These are phyloP conservation scores for Lepraria neglecta DNA, from an alignment of 495 filamentous ascomycete genomes.

Conservation along the genomic window DNA sequence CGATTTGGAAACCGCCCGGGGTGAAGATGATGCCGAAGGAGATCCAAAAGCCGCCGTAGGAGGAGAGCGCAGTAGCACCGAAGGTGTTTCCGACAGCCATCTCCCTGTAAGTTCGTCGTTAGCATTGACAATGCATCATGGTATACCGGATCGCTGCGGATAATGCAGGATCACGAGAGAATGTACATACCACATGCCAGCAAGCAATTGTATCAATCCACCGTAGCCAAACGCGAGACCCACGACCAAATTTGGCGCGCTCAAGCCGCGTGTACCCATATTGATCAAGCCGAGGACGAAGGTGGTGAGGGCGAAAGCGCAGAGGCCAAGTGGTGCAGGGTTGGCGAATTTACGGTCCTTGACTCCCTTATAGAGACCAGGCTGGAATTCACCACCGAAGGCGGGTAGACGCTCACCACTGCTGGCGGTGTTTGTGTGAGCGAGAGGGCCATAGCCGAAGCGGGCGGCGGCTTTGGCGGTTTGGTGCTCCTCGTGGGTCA, in stretches of 20 bases:
- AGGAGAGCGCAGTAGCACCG: conserved; percentile 92
- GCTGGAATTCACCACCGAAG: conserved; percentile 95
- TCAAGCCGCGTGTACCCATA: conserved; percentile 56
- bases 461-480: conserved; percentile 43
- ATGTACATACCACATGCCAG: conserved; percentile 90
- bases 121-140: not conserved
- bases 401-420: conserved; percentile 61
- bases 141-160: no score
- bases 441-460: conserved; percentile 60
- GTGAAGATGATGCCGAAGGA: conserved; percentile 84
- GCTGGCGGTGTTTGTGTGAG: conserved; percentile 58
- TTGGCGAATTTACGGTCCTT: conserved; percentile 78
- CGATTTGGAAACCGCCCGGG: conserved; percentile 64
- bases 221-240: conserved; percentile 71
- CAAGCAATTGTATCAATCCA: conserved; percentile 84
- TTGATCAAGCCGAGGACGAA: conserved; percentile 89
- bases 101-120: conserved; percentile 56
- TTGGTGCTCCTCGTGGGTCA: conserved; percentile 45
- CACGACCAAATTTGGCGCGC: conserved; percentile 60
- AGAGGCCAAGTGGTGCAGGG: conserved; percentile 78
- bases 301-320: conserved; percentile 91
- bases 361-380: conserved; percentile 76
- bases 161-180: not conserved
- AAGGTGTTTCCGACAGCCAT: conserved; percentile 98
- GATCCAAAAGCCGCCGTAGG: conserved; percentile 98